Base-by-base conservation (phyloP, 2,329 filamentous ascomycete genomes). In the Alternaria tenuissima region DNA sequence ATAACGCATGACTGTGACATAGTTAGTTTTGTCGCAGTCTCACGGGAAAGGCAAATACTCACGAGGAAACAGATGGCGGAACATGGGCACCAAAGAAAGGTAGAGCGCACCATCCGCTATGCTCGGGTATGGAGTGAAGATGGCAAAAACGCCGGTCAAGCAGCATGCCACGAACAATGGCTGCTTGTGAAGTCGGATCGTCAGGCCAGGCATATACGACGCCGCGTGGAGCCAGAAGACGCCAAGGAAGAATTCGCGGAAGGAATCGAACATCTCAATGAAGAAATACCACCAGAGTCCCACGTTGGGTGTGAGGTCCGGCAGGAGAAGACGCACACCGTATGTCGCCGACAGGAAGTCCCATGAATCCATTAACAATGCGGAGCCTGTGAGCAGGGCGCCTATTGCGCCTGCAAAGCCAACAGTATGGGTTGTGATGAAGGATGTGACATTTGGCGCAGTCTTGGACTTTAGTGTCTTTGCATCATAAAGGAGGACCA, bases 221-320 rank as follows among this genome's bases (percentile, higher is more conserved):
- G 91, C 88, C 59, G 98, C 88, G 76, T 99, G 95, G 62, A 99
- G 86, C 93, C 96, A 98, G 82, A 99, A 99, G 49, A 99, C 94
- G 55, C 92, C 95, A 3, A 99, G 87, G 84, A 98, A 99, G 84
- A 99, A 99, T 69, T 91, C 90, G 39, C 95, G 88, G 85, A 99
- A 99, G 1, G 94, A 94, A 80, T 99, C 95, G 77, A 99, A 99
- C 89, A 99, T 99, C 77, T 99, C 94, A 68, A 96, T 96, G 76
- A 99, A 98, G 81, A 99, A 99, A 80, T 99, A 99, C 95, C 95
- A 99, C 95, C 95, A 99, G 1, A 99, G 84, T 1, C 95, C 95
- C 30, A 96, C 91, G 67, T 98, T 99, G 12, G 95, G 95, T 0
- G 94, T 96, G 41, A 99, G 85, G 75, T 99, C 95, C 8, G 93